Evolutionary conservation across 768 basidiomycete species (phyloP), one percentile per base, ranked within the genome.

Genomic region (Omphalotus guepiniiformis): DNA sequence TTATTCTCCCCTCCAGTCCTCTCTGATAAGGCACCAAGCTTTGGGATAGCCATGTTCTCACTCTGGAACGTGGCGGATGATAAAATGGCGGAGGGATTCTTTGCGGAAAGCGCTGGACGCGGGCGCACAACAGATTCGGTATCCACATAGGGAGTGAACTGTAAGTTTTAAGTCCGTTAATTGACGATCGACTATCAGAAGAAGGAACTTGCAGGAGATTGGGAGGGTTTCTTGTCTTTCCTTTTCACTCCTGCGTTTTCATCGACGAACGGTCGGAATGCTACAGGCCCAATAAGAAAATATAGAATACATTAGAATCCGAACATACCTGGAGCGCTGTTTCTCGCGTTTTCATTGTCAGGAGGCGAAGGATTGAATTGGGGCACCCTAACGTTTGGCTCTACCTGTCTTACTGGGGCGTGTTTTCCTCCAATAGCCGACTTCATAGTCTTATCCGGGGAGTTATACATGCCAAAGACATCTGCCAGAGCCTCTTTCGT

Each of bases 401-500:
- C 83, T 18, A 90, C 67, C 58, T 78, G 83, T 62, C 73, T 79
- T 26, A 87, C 69, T 26, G 85, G 84, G 0, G 83, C 85, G 58
- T 88, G 79, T 58, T 87, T 88, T 55, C 81, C 85, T 19, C 86
- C 85, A 4, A 78, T 61, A 13, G 70, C 55, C 21, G 74, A 64
- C 42, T 76, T 79, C 37, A 74, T 72, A 0, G 84, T 84, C 66
- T 83, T 88, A 51, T 89, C 88, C 2, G 88, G 88, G 7, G 88
- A 90, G 62, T 96, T 95, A 62, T 93, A 98, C 86, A 98, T 93
- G 43, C 85, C 87, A 67, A 94, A 93, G 34, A 98, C 92, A 59
- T 97, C 93, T 11, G 82, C 88, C 27, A 96, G 74, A 3, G 96
- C 96, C 53, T 92, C 90, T 63, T 93, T 94, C 23, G 96, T 99